Conservation (phyloP, 2,329 filamentous ascomycete genomes). For the Thyridium curvatum region DNA sequence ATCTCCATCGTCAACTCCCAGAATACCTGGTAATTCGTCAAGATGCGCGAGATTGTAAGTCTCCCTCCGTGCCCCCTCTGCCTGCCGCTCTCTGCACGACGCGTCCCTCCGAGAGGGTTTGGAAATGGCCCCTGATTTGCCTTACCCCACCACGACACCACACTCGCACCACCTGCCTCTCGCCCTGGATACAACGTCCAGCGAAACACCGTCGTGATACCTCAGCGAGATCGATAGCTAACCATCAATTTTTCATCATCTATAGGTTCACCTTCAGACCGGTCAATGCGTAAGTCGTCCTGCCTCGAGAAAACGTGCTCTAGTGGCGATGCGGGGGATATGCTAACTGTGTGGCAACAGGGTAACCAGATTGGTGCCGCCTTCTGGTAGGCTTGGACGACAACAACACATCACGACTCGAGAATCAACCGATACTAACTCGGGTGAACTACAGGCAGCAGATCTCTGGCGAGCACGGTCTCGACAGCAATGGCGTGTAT, state of each 20-base stretch:
- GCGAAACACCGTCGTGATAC: neutral
- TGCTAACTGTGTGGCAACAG: conserved; percentile 44
- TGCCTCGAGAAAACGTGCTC: neutral
- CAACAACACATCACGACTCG: neutral
- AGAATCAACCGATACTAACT: conserved; percentile 28
- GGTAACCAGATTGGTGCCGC: conserved; percentile 99
- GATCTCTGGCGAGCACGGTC: conserved; percentile 72
- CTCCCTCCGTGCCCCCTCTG: conserved; percentile 3
- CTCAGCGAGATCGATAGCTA: conserved; percentile 35
- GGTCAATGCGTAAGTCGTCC: conserved; percentile 84
- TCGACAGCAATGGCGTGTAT: too few species aligned
- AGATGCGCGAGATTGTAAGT: conserved; percentile 72
- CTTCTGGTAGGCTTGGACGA: conserved; percentile 68
- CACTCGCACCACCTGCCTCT: neutral
- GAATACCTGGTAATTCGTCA: conserved; percentile 28
- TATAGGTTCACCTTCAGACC: conserved; percentile 98
- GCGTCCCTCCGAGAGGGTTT: conserved; percentile 1
- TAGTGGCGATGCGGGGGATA: conserved; percentile 13
- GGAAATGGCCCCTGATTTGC: conserved; percentile 1
- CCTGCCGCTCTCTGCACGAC: neutral
- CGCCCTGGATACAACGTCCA: conserved; percentile 1
- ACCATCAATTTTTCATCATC: conserved; percentile 37
- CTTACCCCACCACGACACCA: conserved; percentile 7
- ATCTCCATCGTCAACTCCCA: conserved; percentile 4
- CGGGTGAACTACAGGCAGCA: conserved; percentile 52